Conservation (phyloP, 495 filamentous ascomycete species). For the Penicillium steckii region DNA sequence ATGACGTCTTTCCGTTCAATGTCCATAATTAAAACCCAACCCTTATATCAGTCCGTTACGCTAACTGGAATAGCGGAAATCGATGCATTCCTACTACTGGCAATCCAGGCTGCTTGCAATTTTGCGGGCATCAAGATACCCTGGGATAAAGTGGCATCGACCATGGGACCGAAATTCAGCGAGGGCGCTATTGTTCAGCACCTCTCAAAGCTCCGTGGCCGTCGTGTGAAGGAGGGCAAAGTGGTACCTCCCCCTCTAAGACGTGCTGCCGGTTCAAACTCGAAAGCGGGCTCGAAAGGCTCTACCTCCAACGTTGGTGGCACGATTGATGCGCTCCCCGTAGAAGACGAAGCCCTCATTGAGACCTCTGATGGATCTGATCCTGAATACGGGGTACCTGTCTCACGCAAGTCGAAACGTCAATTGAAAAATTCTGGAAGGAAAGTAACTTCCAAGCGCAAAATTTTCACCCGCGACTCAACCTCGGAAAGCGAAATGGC, state of each 20-base stretch:
- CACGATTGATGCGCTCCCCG: background rate
- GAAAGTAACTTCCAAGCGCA: no score
- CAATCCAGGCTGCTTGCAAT: conserved; percentile 45
- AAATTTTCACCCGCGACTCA: background rate
- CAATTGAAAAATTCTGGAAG: background rate
- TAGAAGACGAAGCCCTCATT: background rate
- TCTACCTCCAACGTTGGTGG: background rate
- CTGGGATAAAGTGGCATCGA: conserved; percentile 34
- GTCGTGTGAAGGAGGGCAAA: conserved; percentile 28
- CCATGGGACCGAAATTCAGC: conserved; percentile 35
- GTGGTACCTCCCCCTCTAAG: conserved; percentile 38
- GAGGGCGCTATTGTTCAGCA: conserved; percentile 51
- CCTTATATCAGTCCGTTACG: background rate
- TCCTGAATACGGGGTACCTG: background rate
- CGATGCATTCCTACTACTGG: conserved; percentile 41
- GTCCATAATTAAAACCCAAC: no score
- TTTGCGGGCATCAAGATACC: conserved; percentile 34
- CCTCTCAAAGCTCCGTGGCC: conserved; percentile 42
- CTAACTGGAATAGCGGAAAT: conserved; percentile 33
- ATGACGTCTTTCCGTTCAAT: background rate
- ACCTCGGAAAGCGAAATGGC: background rate
- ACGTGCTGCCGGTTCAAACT: conserved; percentile 1
- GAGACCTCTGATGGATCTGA: background rate
- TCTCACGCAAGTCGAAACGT: background rate
- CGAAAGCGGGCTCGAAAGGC: background rate